These are phyloP conservation scores for Hirsutella thompsonii DNA, from an alignment of 2,329 filamentous ascomycete species.

Conservation along the genomic window DNA sequence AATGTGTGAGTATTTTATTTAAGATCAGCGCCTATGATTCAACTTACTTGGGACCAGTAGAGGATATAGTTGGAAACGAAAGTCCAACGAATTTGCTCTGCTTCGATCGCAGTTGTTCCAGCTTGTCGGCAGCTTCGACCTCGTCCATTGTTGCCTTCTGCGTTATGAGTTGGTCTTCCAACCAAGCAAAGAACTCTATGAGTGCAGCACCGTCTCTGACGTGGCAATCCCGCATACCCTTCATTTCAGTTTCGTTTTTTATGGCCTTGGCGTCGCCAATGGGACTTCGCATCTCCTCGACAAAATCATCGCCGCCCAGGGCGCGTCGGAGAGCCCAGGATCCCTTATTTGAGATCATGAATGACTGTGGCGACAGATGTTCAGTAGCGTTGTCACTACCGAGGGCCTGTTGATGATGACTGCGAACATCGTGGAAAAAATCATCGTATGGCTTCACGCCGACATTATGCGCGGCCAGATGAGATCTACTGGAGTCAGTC, in stretches of 20 bases:
- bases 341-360: constrained; percentile 74
- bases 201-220: constrained; percentile 85
- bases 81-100: constrained; percentile 72
- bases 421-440: constrained; percentile 67
- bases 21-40: too few relatives aligned
- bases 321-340: constrained; percentile 88
- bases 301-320: constrained; percentile 71
- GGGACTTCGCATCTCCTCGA: constrained; percentile 79
- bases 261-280: constrained; percentile 85
- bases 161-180: constrained; percentile 73
- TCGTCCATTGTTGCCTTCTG: constrained; percentile 71
- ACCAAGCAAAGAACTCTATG: constrained; percentile 90
- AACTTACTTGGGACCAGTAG: constrained; percentile 63
- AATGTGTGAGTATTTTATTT: not conserved
- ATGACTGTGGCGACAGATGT: constrained; percentile 41
- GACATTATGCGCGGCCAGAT: constrained; percentile 59
- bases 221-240: constrained; percentile 90
- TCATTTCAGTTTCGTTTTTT: constrained; percentile 81
- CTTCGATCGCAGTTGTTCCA: constrained; percentile 60
- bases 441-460: constrained; percentile 67
- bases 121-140: constrained; percentile 80
- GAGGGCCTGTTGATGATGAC: constrained; percentile 33
- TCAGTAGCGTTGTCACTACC: constrained; percentile 20
- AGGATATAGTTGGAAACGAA: constrained; percentile 93
- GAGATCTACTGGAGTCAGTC: constrained; percentile 50